Conservation (phyloP, 257 asterid species). For the Eustoma russellianum region DNA sequence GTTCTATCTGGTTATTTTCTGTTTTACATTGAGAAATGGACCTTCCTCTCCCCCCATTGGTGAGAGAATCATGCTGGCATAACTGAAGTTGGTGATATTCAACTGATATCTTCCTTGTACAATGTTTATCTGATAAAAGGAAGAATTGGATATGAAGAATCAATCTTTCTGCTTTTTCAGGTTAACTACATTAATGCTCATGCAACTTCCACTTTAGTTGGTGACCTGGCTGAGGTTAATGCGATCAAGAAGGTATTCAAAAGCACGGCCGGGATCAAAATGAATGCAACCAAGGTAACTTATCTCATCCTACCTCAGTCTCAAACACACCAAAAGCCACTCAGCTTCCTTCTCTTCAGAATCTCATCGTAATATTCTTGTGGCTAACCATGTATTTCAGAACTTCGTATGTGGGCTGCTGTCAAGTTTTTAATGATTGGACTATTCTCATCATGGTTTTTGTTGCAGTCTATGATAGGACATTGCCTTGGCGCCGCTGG, state of each 20-base stretch:
- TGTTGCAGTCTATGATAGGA: conserved; percentile 86
- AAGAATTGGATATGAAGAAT: not conserved
- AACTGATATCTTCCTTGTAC: no score
- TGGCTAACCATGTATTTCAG: not conserved
- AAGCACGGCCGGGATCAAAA: conserved; percentile 65
- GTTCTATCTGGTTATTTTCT: no score
- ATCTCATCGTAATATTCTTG: not conserved
- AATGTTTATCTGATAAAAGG: not conserved
- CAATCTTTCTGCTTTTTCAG: conserved; percentile 26
- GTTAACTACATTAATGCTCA: conserved; percentile 93
- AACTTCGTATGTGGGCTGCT: no score
- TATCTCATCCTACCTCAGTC: conserved; percentile 3
- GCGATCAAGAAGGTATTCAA: conserved; percentile 91
- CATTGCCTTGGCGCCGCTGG: conserved; percentile 98
- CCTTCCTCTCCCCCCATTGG: no score
- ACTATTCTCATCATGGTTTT: conserved; percentile 7
- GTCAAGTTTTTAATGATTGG: not conserved
- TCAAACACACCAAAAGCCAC: not conserved
- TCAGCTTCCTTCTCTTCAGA: no score
- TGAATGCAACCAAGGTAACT: conserved; percentile 80
- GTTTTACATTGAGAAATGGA: no score
- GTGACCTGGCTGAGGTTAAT: conserved; percentile 87
- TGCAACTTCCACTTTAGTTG: conserved; percentile 88
- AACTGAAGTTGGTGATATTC: no score
- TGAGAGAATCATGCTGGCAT: no score